phyloP scores from a whole-genome alignment of 2,329 filamentous ascomycete genomes.

The Sporothrix luriei region DNA sequence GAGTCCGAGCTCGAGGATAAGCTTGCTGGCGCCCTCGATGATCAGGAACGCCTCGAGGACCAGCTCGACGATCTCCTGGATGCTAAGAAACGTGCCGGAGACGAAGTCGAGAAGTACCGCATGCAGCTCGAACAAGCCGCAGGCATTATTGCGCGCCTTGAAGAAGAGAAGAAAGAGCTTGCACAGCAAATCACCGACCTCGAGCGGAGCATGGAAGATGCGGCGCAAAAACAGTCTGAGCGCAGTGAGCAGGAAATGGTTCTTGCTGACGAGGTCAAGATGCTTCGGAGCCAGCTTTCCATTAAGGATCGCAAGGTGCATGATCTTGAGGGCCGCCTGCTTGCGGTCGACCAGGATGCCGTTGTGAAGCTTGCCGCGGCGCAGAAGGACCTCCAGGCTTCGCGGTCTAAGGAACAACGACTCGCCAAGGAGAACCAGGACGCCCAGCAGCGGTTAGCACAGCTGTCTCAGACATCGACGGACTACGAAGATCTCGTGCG shows the following conservation, averaged over 20 bases:
- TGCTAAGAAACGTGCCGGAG: slow-evolving; percentile 85
- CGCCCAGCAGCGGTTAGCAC: slow-evolving; percentile 79
- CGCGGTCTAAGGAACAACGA: slow-evolving; percentile 73
- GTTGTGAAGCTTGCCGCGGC: slow-evolving; percentile 79
- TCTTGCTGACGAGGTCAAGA: slow-evolving; percentile 80
- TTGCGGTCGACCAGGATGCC: slow-evolving; percentile 84
- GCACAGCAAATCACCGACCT: slow-evolving; percentile 68
- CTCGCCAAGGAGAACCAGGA: slow-evolving; percentile 78
- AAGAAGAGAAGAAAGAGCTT: slow-evolving; percentile 80
- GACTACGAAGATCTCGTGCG: slow-evolving; percentile 93
- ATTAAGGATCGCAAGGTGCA: slow-evolving; percentile 88
- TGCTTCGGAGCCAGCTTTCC: slow-evolving; percentile 85
- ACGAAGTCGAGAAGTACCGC: slow-evolving; percentile 76
- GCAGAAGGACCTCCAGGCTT: slow-evolving; percentile 75
- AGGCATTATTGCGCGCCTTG: slow-evolving; percentile 79
- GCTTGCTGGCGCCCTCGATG: slow-evolving; percentile 84
- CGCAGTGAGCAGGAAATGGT: slow-evolving; percentile 74
- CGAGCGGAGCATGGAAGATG: slow-evolving; percentile 69
- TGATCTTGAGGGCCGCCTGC: slow-evolving; percentile 80
- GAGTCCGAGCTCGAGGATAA: slow-evolving; percentile 93
- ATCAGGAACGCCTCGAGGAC: slow-evolving; percentile 91
- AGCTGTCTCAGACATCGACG: slow-evolving; percentile 87
- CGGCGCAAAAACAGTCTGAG: slow-evolving; percentile 70
- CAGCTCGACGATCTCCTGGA: slow-evolving; percentile 86
- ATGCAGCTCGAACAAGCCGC: slow-evolving; percentile 90